phyloP scores from a whole-genome alignment of 2,329 filamentous ascomycete genomes.

The Lasiodiplodia hormozganensis region DNA sequence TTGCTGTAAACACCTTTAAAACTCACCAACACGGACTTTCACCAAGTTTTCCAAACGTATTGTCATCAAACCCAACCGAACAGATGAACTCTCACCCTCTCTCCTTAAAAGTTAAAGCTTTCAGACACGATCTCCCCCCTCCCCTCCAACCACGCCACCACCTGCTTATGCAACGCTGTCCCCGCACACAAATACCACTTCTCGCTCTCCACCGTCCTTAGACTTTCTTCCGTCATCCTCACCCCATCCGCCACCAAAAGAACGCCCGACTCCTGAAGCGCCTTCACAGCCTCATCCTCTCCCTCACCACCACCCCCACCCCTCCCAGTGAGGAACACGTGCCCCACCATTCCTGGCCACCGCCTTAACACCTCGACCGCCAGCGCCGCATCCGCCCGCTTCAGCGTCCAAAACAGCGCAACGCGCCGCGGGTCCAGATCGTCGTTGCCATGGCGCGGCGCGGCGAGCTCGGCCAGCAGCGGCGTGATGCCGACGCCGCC shows the following conservation, averaged over 20 bases:
- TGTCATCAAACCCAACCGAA: neutral
- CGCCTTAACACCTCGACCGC: constrained; percentile 65
- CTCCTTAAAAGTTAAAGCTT: constrained; percentile 54
- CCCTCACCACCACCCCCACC: constrained; percentile 42
- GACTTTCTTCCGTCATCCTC: constrained; percentile 57
- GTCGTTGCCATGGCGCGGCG: too few relatives aligned
- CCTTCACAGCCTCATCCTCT: constrained; percentile 38
- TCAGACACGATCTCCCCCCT: constrained; percentile 55
- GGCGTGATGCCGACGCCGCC: constrained; percentile 87
- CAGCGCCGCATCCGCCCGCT: constrained; percentile 66
- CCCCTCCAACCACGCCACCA: constrained; percentile 58
- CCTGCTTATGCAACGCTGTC: constrained; percentile 54
- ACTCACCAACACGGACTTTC: too few relatives aligned
- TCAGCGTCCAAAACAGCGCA: constrained; percentile 72
- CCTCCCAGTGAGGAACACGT: constrained; percentile 67
- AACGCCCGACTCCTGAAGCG: constrained; percentile 43
- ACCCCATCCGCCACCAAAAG: constrained; percentile 41
- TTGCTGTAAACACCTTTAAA: too few relatives aligned
- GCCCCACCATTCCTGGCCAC: constrained; percentile 63
- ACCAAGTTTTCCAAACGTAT: too few relatives aligned
- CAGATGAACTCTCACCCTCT: neutral
- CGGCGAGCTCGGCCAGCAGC: constrained; percentile 69
- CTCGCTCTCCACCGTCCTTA: constrained; percentile 20
- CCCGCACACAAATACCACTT: constrained; percentile 69
- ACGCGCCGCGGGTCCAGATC: constrained; percentile 54